Conservation (phyloP, 345 rosid species). For the Eucalyptus microcorys region DNA sequence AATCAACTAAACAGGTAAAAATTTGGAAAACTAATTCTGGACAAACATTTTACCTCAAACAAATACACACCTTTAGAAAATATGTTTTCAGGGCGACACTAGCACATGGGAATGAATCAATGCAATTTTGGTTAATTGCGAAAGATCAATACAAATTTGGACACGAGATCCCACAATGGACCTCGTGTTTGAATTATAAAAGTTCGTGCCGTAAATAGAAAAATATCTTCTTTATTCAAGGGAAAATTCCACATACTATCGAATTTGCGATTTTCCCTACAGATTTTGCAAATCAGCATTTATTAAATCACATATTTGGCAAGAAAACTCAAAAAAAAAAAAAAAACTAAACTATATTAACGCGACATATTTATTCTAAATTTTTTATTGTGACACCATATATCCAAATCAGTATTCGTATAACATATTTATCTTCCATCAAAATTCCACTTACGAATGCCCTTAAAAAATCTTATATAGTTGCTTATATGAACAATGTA, state of each 20-base stretch:
- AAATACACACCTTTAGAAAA: too few relatives aligned
- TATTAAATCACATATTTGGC: neutral
- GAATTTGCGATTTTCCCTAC: neutral
- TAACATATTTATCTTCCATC: too few relatives aligned
- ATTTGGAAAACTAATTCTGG: neutral
- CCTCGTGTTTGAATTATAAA: neutral
- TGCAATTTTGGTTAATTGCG: neutral
- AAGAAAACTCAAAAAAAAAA: too few relatives aligned
- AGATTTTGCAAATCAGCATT: neutral
- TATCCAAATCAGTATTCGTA: accelerated
- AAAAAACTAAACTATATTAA: too few relatives aligned
- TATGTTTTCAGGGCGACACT: neutral
- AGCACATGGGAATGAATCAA: neutral
- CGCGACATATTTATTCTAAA: too few relatives aligned
- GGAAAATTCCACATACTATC: neutral
- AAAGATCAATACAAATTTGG: neutral
- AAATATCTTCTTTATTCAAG: neutral
- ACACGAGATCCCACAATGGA: neutral
- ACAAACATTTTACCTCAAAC: too few relatives aligned
- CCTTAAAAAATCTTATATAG: too few relatives aligned
- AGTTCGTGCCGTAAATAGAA: neutral
- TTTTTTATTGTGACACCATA: accelerated
- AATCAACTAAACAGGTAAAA: neutral
- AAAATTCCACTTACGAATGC: too few relatives aligned
- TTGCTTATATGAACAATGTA: too few relatives aligned